phyloP scores from a whole-genome alignment of 116 monocot genomes.

The Papilionanthe hybrid region DNA sequence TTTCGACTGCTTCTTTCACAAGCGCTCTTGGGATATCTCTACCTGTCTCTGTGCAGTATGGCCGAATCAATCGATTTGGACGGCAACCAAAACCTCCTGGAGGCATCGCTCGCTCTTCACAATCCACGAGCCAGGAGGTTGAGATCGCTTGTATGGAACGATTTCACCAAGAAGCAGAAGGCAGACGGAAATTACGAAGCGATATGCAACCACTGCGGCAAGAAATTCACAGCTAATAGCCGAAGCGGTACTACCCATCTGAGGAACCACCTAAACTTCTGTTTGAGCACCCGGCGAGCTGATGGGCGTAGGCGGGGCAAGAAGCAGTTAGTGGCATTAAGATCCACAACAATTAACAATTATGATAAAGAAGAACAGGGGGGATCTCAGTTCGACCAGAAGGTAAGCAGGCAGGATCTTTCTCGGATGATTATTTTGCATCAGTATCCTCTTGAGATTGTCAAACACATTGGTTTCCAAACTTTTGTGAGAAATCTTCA shows the following conservation, averaged over 20 bases:
- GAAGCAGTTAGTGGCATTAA: slow-evolving; percentile 22
- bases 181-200: slow-evolving; percentile 54
- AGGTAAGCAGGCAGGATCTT: slow-evolving; percentile 55
- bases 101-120: not conserved
- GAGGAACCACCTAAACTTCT: slow-evolving; percentile 54
- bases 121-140: slow-evolving; percentile 17
- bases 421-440: slow-evolving; percentile 62
- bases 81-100: not conserved
- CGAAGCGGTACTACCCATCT: slow-evolving; percentile 67
- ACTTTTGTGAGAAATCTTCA: slow-evolving; percentile 63
- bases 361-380: slow-evolving; percentile 9
- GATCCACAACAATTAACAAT: slow-evolving; percentile 10
- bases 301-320: slow-evolving; percentile 19
- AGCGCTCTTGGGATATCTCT: not conserved
- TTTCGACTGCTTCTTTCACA: not conserved
- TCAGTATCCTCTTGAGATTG: slow-evolving; percentile 55
- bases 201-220: slow-evolving; percentile 63
- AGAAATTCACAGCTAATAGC: slow-evolving; percentile 62
- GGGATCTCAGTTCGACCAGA: slow-evolving; percentile 44
- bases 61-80: slow-evolving; percentile 11
- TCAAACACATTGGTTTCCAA: slow-evolving; percentile 51
- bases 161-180: slow-evolving; percentile 58
- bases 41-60: slow-evolving; percentile 4
- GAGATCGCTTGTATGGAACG: slow-evolving; percentile 65
- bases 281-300: slow-evolving; percentile 19